Conservation (phyloP, 2,329 filamentous ascomycete species). For the Exophiala dermatitidis region DNA sequence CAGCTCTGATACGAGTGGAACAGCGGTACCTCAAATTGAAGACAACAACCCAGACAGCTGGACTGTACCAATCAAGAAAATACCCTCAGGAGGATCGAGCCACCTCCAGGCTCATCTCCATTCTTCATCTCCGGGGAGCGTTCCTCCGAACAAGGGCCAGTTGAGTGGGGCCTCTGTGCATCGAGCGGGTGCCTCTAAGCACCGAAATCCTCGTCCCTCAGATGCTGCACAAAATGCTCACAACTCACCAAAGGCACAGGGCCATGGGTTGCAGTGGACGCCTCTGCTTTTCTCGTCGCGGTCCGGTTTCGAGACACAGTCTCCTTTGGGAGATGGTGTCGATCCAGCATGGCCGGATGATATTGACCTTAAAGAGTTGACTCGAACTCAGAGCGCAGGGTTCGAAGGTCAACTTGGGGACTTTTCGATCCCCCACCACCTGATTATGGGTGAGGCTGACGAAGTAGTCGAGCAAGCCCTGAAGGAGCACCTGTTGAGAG, state of each 20-base stretch:
- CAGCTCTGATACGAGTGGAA: no score
- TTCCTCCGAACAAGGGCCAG: no score
- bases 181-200: no score
- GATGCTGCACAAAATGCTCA: not conserved
- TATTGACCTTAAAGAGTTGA: not conserved
- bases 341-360: not conserved
- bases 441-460: not conserved
- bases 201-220: no score
- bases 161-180: no score
- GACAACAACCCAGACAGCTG: no score
- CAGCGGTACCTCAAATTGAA: no score
- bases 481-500: not conserved
- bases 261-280: not conserved
- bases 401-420: not conserved
- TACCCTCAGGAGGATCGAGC: no score
- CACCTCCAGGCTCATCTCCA: no score
- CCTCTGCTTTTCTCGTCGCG: not conserved
- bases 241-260: not conserved
- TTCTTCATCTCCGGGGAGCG: no score
- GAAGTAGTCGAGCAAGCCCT: constrained; percentile 3
- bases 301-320: not conserved
- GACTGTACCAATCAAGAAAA: no score
- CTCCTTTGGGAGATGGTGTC: not conserved
- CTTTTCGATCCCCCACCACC: not conserved
- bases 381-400: not conserved